Evolutionary conservation across 352 stramenopile species (phyloP), one percentile per base, ranked within the genome.

Genomic region (Pythium dissimile): DNA sequence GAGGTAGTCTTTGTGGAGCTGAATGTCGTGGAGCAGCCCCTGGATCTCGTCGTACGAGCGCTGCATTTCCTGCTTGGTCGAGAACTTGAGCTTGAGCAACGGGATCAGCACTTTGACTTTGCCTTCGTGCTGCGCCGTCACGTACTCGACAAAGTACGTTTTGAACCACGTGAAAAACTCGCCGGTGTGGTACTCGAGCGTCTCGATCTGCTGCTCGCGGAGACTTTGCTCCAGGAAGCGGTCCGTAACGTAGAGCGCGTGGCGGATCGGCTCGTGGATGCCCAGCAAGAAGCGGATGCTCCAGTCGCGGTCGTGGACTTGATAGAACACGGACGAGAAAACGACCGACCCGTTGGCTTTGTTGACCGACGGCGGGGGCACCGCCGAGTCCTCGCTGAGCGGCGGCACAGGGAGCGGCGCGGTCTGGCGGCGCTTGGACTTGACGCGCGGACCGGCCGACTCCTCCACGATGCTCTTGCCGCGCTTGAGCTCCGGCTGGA

Each of bases 81-180:
- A 66, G 35, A 74, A 66, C 26, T 84, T 86, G 32, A 92, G 57
- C 28, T 75, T 63, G n/a, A 94, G 48, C 13, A 90, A 60, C 13
- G 84, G 84, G 2, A 87, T 53, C 9, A 92, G 58, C 18, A 91
- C 78, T 18, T 70, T 75, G 12, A 61, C 72, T 54, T 94, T 94
- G 21, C 87, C 64, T 20, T 88, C 66, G 45, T 88, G 73, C 62
- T 94, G 84, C 41, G 76, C 77, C 37, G 69, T 77, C 15, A 94
- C 55, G 59, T 91, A 92, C 53, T 89, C 80, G 41, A 89, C 72
- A 62, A 94, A 94, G 34, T 92, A 69, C 18, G 72, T 72, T 56
- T 84, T 87, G 60, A 94, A 94, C 80, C 81, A 94, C 23, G 46
- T 50, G 53, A 94, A 92, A 59, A 92, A 92, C 64, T 87, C 84